Base-by-base conservation (phyloP, 768 basidiomycete genomes). In the Hericium coralloides region DNA sequence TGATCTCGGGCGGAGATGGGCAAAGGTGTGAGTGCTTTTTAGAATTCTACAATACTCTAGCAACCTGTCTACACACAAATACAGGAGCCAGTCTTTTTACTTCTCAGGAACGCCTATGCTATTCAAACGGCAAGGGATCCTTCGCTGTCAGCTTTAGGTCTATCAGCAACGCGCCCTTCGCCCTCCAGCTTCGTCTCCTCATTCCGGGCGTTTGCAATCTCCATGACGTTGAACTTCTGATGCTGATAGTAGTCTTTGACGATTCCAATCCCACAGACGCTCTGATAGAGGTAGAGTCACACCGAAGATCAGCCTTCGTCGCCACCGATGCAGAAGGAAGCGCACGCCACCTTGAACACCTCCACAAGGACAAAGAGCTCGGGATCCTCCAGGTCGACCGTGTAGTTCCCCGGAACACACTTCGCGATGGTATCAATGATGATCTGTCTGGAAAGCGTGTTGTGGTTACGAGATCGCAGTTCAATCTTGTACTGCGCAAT, bases 211-310 rank as follows among this genome's bases (percentile, higher is more conserved):
- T 65, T 63, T 9, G 85, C 85, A 49, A 92, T 76, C 67, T 84
- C 83, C 76, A 84, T 80, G 3, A 89, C 83, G 61, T 92, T 92
- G 74, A 87, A 92, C 63, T 87, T 92, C 55, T 83, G 80, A 36
- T 82, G 71, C 26, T 72, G 72, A 62, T 90, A 85, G 65, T 91
- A 92, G 58, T 87, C 80, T 62, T 79, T 76, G 4, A 91, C 83
- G 23, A 92, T 70, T 55, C 88, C 83, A 25, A 92, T 73, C 2
- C 91, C 87, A 61, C 88, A 91, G 0, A 87, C 73, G 60, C 82
- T 83, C 89, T 92, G 64, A n/a, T 56, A 15, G 17, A 45, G 4
- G 8, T 31, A 31, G 7, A 31, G 7, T 4, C 6, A 31, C 52
- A 38, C 49, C 45, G 26, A 25, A 22, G 39, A 4, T 37, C 25